These are phyloP conservation scores for Solanum hybrid DNA, from an alignment of 305 asterid species.

Conservation along the genomic window DNA sequence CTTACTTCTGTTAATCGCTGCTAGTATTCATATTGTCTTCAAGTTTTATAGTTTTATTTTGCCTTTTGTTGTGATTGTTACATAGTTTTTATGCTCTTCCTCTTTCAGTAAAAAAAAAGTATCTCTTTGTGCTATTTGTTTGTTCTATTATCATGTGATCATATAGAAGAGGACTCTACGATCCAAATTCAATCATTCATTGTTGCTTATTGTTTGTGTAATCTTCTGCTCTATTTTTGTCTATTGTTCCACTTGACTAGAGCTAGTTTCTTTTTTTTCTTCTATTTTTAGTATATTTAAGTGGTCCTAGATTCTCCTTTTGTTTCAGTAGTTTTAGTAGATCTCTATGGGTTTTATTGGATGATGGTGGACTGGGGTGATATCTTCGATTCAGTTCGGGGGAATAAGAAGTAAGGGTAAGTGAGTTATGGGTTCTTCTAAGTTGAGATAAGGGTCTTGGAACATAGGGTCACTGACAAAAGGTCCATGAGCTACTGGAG, in stretches of 20 bases:
- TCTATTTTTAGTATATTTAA: neutral
- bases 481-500: neutral
- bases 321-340: neutral
- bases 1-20: neutral
- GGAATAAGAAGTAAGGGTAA: neutral
- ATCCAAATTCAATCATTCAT: neutral
- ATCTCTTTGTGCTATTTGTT: neutral
- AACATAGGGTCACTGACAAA: neutral
- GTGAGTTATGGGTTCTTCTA: neutral
- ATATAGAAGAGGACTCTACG: neutral
- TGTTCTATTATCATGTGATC: neutral
- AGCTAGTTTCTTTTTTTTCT: neutral
- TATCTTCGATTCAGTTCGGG: neutral
- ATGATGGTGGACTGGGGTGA: neutral
- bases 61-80: neutral
- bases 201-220: neutral
- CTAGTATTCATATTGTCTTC: neutral
- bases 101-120: neutral
- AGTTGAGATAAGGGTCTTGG: neutral
- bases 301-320: neutral
- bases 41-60: neutral
- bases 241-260: neutral
- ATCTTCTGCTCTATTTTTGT: neutral
- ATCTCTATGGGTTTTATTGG: neutral
- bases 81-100: neutral